A percentile compares a stretch with the other conserved stretches of the same genome.
Evolutionary conservation across 148 eudicot genomes (phyloP).

Genomic region (Cornus kousa): DNA sequence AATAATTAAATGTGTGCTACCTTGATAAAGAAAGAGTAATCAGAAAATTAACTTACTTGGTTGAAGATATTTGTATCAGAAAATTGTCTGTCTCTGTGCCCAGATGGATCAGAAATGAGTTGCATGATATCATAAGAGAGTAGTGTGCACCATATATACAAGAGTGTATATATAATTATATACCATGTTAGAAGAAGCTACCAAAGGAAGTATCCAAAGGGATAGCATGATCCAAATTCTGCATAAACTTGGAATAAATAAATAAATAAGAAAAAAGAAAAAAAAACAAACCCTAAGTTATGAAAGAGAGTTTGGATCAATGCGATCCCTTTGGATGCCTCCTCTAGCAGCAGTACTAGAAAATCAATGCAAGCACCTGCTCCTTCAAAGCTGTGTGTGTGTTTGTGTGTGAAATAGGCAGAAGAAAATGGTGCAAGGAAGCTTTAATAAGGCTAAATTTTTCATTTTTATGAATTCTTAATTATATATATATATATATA

Average conservation of each 20-base stretch:
- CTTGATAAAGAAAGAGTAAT: neutral
- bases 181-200: slow-evolving; percentile 40
- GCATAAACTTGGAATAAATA: neutral
- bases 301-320: slow-evolving; percentile 52
- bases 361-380: neutral
- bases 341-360: slow-evolving; percentile 36
- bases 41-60: neutral
- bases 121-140: no score
- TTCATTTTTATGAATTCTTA: no score
- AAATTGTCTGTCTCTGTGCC: no score
- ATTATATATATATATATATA: no score
- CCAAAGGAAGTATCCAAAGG: slow-evolving; percentile 75
- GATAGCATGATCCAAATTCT: slow-evolving; percentile 79
- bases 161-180: no score
- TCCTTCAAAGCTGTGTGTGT: neutral
- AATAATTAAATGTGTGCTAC: neutral
- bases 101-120: no score
- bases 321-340: slow-evolving; percentile 99
- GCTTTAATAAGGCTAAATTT: slow-evolving; percentile 2
- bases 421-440: slow-evolving; percentile 21
- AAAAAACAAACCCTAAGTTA: neutral
- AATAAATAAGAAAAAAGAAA: no score
- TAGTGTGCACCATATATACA: no score
- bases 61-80: neutral
- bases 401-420: slow-evolving; percentile 1